Evolutionary conservation across 495 filamentous ascomycete genomes (phyloP).

Genomic region (Niebla homalea): DNA sequence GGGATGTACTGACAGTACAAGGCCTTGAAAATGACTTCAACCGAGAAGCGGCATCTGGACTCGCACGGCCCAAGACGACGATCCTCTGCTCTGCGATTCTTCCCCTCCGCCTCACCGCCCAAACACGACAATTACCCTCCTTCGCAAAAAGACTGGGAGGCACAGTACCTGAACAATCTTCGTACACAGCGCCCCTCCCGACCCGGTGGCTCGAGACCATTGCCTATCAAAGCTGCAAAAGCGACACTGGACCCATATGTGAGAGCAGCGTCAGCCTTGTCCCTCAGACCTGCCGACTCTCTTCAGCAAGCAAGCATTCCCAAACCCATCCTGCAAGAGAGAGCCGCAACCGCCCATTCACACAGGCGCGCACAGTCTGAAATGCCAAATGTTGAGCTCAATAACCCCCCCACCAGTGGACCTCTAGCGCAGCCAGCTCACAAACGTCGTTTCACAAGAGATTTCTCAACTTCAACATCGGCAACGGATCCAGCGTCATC

Average conservation of each 20-base stretch:
- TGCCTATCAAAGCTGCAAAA: conserved; percentile 33
- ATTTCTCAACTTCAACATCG: conserved; percentile 28
- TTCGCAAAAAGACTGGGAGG: conserved; percentile 33
- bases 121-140: conserved; percentile 10
- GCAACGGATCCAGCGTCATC: conserved; percentile 25
- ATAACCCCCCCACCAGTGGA: conserved; percentile 25
- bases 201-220: conserved; percentile 69
- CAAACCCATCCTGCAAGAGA: conserved; percentile 25
- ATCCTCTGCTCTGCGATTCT: conserved; percentile 19
- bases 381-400: conserved; percentile 12
- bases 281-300: conserved; percentile 6
- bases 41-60: too few species aligned
- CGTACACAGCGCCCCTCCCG: conserved; percentile 64
- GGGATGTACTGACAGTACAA: too few species aligned
- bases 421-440: conserved; percentile 34
- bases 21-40: too few species aligned
- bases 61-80: conserved; percentile 5
- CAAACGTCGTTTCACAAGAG: conserved; percentile 25
- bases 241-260: conserved; percentile 30
- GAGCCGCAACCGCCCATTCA: conserved; percentile 37
- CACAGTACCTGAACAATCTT: conserved; percentile 66
- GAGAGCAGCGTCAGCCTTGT: conserved; percentile 35
- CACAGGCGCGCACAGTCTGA: conserved; percentile 34
- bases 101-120: conserved; percentile 16
- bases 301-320: not conserved